Base-by-base conservation (phyloP, 2,329 filamentous ascomycete species). In the Aspergillus sp. region DNA sequence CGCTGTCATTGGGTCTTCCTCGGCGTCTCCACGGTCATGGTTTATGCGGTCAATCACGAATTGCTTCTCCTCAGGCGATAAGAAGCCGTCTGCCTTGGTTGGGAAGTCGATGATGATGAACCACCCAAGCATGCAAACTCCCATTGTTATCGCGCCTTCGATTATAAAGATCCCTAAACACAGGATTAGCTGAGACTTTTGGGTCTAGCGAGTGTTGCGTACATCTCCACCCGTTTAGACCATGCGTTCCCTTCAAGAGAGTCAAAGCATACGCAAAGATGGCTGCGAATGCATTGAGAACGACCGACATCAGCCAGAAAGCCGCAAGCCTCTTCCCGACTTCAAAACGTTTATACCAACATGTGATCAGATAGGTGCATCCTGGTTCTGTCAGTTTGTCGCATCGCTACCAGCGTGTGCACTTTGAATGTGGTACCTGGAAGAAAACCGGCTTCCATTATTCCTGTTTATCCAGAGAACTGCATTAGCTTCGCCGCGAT, bases 41-140 rank as follows among this genome's bases (percentile, higher is more conserved):
- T 80, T 71, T 60, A 80, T 76, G 9, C 74, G 72, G 19, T 59
- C 69, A 47, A 76, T 66, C n/a, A 79, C 67, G 55, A 76, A 70
- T 2, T 65, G 62, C 23, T 69, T 63, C 59, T 71, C 68, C 15
- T 64, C 61, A 0, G 64, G 64, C 4, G 59, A 69, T 5, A 74
- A 62, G 61, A 74, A 73, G 23, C 59, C 60, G 8, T 60, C 64
- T n/a, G 71, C 65, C 50, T 68, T 66, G 46, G 72, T 69, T 5
- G 74, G 73, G 64, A 78, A 79, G 52, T 79, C 77, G n/a, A 79
- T 74, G 64, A 81, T 74, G 49, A 78, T 71, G 58, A 76, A 77
- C 60, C 68, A 74, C 5, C 69, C 71, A 19, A 71, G 22, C 9
- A 70, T 58, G 22, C 74, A 74, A 52, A 79, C 65, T 17, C 67